Evolutionary conservation across 2,329 filamentous ascomycete genomes (phyloP), one percentile per base, ranked within the genome.

Genomic region (Coleophoma cylindrospora): DNA sequence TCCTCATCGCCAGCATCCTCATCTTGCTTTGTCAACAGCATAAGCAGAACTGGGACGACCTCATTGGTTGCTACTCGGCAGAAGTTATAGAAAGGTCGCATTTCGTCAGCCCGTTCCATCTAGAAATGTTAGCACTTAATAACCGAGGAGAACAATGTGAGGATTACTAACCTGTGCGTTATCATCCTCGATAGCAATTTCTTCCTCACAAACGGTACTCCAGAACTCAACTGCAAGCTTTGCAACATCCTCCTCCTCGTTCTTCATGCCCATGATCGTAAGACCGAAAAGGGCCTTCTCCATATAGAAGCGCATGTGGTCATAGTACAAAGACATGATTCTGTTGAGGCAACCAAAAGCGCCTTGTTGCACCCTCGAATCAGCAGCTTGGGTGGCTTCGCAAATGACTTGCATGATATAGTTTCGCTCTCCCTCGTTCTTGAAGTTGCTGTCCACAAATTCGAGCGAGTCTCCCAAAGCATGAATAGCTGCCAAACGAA

Each of bases 331-430:
- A 54, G 81, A 89, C 94, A 99, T 99, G 70, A 99, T 97, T 64
- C 94, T 85, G 80, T 99, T 99, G 60, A 99, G 75, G 70, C 94
- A 97, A 62, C 94, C 94, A 68, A 96, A 99, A 40, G 94, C 89
- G 54, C 91, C 91, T 68, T 96, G 90, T 72, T 97, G 91, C 69
- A 99, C 95, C 66, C 91, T 83, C 52, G 81, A 82, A 70, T 99
- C 94, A 1, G 87, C 79, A 61, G 92, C 91, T 74, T 99, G 94
- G 49, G 94, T 99, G 61, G 94, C 94, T 76, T 99, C 94, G 74
- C 94, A 99, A 64, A 99, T 90, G 58, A 99, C 94, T 76, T 99
- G 94, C 94, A 99, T 99, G 66, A 99, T 99, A 77, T 97, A 99
- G 76, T 99, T 99, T 61, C 94, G 86, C 79, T 99, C 94, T 64